phyloP scores from a whole-genome alignment of 768 basidiomycete species.

The Coprinopsis cinerea region DNA sequence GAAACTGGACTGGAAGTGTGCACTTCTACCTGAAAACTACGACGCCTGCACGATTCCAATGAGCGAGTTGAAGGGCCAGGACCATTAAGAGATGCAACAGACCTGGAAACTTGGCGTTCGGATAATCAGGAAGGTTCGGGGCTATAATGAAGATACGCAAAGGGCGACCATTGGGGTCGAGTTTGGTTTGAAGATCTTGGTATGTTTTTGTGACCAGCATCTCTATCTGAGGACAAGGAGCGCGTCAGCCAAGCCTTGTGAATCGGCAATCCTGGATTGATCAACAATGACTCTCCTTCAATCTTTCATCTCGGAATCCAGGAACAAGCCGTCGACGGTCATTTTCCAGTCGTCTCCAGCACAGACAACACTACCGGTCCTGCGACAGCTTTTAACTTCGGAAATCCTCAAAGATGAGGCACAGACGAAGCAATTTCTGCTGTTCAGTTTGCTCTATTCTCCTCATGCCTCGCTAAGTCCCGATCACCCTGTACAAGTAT shows the following conservation, averaged over 20 bases:
- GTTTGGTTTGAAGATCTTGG: slow-evolving; percentile 69
- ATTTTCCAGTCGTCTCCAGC: slow-evolving; percentile 46
- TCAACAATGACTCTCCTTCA: slow-evolving; percentile 8
- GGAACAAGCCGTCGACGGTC: slow-evolving; percentile 3
- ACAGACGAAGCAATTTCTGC: slow-evolving; percentile 25
- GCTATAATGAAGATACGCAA: slow-evolving; percentile 82
- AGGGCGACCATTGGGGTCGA: slow-evolving; percentile 51
- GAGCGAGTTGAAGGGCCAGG: background rate
- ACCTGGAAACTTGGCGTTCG: slow-evolving; percentile 90
- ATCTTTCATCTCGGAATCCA: slow-evolving; percentile 7
- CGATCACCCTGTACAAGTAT: slow-evolving; percentile 29
- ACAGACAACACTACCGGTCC: slow-evolving; percentile 52
- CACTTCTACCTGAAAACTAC: slow-evolving; percentile 69
- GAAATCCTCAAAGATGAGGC: slow-evolving; percentile 12
- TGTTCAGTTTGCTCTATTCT: slow-evolving; percentile 54
- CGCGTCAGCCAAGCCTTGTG: no score
- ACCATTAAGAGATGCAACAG: slow-evolving; percentile 9
- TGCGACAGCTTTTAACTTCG: slow-evolving; percentile 38
- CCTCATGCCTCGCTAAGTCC: slow-evolving; percentile 24
- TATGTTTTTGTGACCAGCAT: slow-evolving; percentile 84
- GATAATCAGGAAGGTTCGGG: slow-evolving; percentile 75
- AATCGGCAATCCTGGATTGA: background rate
- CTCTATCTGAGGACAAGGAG: background rate
- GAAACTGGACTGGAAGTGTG: background rate
- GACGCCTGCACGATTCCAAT: slow-evolving; percentile 45